These are phyloP conservation scores for Talaromyces sp. DNA, from an alignment of 2,329 filamentous ascomycete genomes.

Conservation along the genomic window DNA sequence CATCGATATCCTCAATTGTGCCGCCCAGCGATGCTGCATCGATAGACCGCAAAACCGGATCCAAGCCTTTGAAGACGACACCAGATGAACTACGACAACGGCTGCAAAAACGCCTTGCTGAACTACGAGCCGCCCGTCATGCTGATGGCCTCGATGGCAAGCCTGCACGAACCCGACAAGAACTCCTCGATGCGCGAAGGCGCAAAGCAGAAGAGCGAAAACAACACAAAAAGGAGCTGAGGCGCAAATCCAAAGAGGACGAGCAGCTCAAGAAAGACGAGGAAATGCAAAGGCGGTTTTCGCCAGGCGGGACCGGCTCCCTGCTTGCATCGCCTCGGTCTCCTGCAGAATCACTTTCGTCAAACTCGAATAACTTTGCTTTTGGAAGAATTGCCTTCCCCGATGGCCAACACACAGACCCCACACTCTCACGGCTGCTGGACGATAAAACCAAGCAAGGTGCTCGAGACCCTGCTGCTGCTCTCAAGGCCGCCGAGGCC, in stretches of 20 bases:
- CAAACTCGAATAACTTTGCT: constrained; percentile 58
- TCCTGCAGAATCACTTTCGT: constrained; percentile 37
- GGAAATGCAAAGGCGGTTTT: constrained; percentile 50
- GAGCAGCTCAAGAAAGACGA: constrained; percentile 61
- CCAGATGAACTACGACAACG: constrained; percentile 71
- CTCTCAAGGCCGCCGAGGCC: constrained; percentile 78
- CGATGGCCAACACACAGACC: constrained; percentile 75
- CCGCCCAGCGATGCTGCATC: constrained; percentile 33
- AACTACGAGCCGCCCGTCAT: constrained; percentile 77
- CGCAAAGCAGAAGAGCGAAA: constrained; percentile 83
- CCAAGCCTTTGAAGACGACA: constrained; percentile 63
- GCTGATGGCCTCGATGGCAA: constrained; percentile 79
- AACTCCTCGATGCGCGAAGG: constrained; percentile 83
- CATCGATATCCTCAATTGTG: constrained; percentile 64
- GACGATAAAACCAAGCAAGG: constrained; percentile 73
- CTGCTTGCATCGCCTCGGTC: constrained; percentile 51
- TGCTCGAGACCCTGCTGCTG: constrained; percentile 76
- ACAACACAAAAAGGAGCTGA: constrained; percentile 80
- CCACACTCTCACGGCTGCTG: constrained; percentile 58
- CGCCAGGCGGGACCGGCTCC: constrained; percentile 55
- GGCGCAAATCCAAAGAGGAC: constrained; percentile 71
- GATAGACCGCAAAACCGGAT: constrained; percentile 28
- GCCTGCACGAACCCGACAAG: constrained; percentile 78
- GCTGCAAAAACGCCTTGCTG: constrained; percentile 76
- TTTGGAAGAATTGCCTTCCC: constrained; percentile 90